These are phyloP conservation scores for Leavenworthia alabamica DNA, from an alignment of 345 rosid species.

Conservation along the genomic window DNA sequence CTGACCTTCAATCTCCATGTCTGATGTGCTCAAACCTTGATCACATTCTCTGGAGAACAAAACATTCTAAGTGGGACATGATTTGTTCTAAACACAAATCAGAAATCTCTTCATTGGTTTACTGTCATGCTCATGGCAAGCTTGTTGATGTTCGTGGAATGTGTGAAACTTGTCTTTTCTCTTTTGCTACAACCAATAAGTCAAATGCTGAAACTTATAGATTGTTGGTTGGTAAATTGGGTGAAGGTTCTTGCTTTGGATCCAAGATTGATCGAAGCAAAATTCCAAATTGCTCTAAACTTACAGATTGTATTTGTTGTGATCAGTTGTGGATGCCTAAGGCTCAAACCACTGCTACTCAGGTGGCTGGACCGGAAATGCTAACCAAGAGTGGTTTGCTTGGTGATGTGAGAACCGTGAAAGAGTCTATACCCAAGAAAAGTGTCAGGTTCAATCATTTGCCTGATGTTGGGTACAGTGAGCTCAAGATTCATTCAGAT, in stretches of 20 bases:
- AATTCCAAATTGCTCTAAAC: slow-evolving; percentile 10
- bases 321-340: slow-evolving; percentile 45
- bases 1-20: slow-evolving; percentile 63
- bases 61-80: slow-evolving; percentile 54
- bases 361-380: slow-evolving; percentile 29
- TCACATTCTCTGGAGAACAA: slow-evolving; percentile 49
- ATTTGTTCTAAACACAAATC: slow-evolving; percentile 71
- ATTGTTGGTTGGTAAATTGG: slow-evolving; percentile 69
- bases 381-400: slow-evolving; percentile 23
- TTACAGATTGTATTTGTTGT: slow-evolving; percentile 60
- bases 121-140: slow-evolving; percentile 70
- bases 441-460: slow-evolving; percentile 34
- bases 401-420: slow-evolving; percentile 20
- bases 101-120: slow-evolving; percentile 76
- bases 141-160: slow-evolving; percentile 75
- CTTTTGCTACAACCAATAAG: slow-evolving; percentile 66
- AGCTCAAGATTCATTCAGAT: slow-evolving; percentile 65
- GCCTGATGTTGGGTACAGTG: slow-evolving; percentile 59
- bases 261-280: slow-evolving; percentile 29
- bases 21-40: slow-evolving; percentile 84
- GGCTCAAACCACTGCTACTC: slow-evolving; percentile 25
- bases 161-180: slow-evolving; percentile 74
- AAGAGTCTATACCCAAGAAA: slow-evolving; percentile 27
- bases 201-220: slow-evolving; percentile 80
- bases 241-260: slow-evolving; percentile 43